Percentiles rank a stretch among this genome's conserved stretches.
phyloP scores from a whole-genome alignment of 768 basidiomycete species.

The Hortiboletus campestris region DNA sequence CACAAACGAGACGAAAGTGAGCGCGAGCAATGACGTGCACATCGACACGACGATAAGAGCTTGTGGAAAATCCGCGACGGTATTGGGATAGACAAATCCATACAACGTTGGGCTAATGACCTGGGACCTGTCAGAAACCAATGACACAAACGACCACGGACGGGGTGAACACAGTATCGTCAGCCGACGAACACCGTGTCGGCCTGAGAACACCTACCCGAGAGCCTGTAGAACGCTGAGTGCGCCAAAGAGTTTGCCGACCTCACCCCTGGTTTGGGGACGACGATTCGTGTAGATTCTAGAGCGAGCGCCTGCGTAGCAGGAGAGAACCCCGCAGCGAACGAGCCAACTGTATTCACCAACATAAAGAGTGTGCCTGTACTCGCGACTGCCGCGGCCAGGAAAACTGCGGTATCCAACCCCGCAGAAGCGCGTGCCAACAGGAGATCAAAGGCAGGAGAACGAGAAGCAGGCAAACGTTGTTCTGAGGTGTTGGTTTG shows the following conservation, averaged over 20 bases:
- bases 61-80: slow-evolving; percentile 66
- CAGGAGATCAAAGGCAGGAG: slow-evolving; percentile 63
- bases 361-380: slow-evolving; percentile 51
- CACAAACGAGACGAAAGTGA: slow-evolving; percentile 48
- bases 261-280: slow-evolving; percentile 46
- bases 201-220: slow-evolving; percentile 38
- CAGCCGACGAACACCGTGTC: not conserved
- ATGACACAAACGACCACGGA: not conserved
- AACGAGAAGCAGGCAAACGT: slow-evolving; percentile 29
- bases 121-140: slow-evolving; percentile 44
- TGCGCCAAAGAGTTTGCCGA: slow-evolving; percentile 78
- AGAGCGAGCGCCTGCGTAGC: slow-evolving; percentile 71
- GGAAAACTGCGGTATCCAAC: slow-evolving; percentile 53
- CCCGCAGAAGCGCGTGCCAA: slow-evolving; percentile 61
- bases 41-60: slow-evolving; percentile 65
- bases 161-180: not conserved
- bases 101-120: slow-evolving; percentile 73
- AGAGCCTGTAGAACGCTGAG: slow-evolving; percentile 72
- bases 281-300: slow-evolving; percentile 56
- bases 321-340: slow-evolving; percentile 64
- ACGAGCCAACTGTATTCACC: slow-evolving; percentile 47
- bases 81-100: slow-evolving; percentile 67
- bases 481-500: slow-evolving; percentile 1
- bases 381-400: slow-evolving; percentile 47
- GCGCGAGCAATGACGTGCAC: slow-evolving; percentile 38